Conservation (phyloP, 768 basidiomycete genomes). For the Paxillus ammoniavirescens region DNA sequence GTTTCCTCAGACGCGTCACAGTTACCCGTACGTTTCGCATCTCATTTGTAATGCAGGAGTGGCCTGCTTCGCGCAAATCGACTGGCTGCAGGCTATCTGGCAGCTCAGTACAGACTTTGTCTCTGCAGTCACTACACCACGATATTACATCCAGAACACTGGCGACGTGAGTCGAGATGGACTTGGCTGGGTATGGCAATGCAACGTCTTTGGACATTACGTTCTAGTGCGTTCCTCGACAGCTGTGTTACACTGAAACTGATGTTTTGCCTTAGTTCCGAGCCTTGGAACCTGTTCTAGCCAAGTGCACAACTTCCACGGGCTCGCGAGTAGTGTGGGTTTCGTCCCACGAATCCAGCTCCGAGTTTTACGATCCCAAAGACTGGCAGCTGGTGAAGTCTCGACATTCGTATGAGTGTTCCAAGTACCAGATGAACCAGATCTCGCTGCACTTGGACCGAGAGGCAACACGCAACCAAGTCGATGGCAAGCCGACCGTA, state of each 20-base stretch:
- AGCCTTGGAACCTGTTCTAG: conserved; percentile 52
- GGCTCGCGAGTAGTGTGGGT: conserved; percentile 75
- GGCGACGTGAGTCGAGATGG: conserved; percentile 67
- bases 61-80: conserved; percentile 52
- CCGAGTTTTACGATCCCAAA: conserved; percentile 51
- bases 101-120: conserved; percentile 50
- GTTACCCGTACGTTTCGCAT: conserved; percentile 80
- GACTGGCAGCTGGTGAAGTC: conserved; percentile 75
- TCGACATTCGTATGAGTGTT: conserved; percentile 60
- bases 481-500: conserved; percentile 9
- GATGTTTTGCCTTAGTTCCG: conserved; percentile 52
- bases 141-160: conserved; percentile 52
- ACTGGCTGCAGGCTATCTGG: conserved; percentile 44
- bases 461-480: conserved; percentile 32
- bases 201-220: conserved; percentile 82
- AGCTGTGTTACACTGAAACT: background rate
- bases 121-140: conserved; percentile 50
- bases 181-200: conserved; percentile 82
- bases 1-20: conserved; percentile 24
- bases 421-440: conserved; percentile 79
- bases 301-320: conserved; percentile 39
- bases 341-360: conserved; percentile 65
- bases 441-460: conserved; percentile 55
- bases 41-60: conserved; percentile 80
- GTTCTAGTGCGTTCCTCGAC: conserved; percentile 52